Evolutionary conservation across 257 asterid genomes (phyloP).

Genomic region (Fraxinus anomala): DNA sequence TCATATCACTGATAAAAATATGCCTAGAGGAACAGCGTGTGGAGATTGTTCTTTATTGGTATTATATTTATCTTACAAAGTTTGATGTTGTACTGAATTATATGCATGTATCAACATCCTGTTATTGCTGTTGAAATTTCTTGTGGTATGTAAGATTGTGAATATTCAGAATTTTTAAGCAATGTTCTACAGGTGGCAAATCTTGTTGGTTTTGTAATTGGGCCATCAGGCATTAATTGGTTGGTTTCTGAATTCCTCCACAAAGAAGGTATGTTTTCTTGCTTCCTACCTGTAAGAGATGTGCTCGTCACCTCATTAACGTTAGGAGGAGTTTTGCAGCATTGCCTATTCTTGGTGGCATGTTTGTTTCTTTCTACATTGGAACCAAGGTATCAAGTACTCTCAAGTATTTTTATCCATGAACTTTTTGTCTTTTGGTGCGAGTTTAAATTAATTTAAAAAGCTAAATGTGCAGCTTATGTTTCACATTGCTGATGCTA

Average conservation of each 20-base stretch:
- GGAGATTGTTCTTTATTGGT: background rate
- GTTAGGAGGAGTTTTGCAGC: constrained; percentile 76
- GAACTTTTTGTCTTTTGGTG: constrained; percentile 17
- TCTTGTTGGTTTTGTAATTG: constrained; percentile 94
- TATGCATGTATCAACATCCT: background rate
- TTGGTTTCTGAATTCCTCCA: constrained; percentile 69
- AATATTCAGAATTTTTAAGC: constrained; percentile 19
- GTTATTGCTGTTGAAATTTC: constrained; percentile 3
- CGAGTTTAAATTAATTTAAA: constrained; percentile 27
- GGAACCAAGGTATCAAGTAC: constrained; percentile 78
- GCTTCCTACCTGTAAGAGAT: constrained; percentile 11
- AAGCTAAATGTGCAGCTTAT: constrained; percentile 63
- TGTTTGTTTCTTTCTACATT: constrained; percentile 72
- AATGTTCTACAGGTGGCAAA: constrained; percentile 73
- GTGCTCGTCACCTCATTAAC: too few relatives aligned
- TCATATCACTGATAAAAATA: background rate
- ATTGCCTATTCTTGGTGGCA: constrained; percentile 63
- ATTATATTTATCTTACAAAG: constrained; percentile 2
- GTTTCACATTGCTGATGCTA: constrained; percentile 85
- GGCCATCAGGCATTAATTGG: constrained; percentile 95
- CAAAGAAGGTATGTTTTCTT: constrained; percentile 55
- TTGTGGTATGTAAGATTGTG: constrained; percentile 11
- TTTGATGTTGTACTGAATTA: constrained; percentile 18
- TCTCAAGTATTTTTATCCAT: constrained; percentile 8
- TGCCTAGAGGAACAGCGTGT: background rate